phyloP scores from a whole-genome alignment of 768 basidiomycete genomes.

The Baorangia bicolor region DNA sequence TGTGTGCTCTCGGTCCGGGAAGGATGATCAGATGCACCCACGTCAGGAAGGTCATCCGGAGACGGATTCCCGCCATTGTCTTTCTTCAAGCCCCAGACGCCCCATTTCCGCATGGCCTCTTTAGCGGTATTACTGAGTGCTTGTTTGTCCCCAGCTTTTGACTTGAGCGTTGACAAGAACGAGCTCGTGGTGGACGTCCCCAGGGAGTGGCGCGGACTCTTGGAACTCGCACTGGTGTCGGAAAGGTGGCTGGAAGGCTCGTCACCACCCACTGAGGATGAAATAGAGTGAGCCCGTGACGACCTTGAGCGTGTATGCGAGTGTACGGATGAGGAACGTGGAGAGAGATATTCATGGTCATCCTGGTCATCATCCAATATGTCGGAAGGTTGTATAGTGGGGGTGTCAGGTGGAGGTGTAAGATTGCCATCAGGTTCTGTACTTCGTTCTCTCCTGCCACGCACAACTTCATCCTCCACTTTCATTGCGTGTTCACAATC shows the following conservation, averaged over 20 bases:
- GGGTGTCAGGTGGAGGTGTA: slow-evolving; percentile 4
- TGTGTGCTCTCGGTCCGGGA: slow-evolving; percentile 37
- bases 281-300: slow-evolving; percentile 36
- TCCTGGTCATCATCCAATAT: slow-evolving; percentile 23
- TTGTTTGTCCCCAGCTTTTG: slow-evolving; percentile 79
- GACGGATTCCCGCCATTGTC: slow-evolving; percentile 36
- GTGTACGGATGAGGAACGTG: slow-evolving; percentile 46
- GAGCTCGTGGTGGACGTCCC: slow-evolving; percentile 38
- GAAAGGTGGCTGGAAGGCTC: slow-evolving; percentile 32
- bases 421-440: slow-evolving; percentile 39
- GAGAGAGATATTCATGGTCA: slow-evolving; percentile 17
- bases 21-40: slow-evolving; percentile 38
- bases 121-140: slow-evolving; percentile 81
- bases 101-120: slow-evolving; percentile 92
- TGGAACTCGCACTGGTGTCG: slow-evolving; percentile 30
- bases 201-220: slow-evolving; percentile 45
- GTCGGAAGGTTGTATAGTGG: slow-evolving; percentile 6
- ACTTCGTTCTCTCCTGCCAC: slow-evolving; percentile 27
- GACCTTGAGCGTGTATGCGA: slow-evolving; percentile 35
- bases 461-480: slow-evolving; percentile 24
- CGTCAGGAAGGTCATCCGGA: slow-evolving; percentile 44
- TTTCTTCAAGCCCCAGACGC: slow-evolving; percentile 73
- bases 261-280: slow-evolving; percentile 33
- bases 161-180: slow-evolving; percentile 78
- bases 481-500: slow-evolving; percentile 20